Base-by-base conservation (phyloP, 2,329 filamentous ascomycete species). In the Bipolaris zeicola region DNA sequence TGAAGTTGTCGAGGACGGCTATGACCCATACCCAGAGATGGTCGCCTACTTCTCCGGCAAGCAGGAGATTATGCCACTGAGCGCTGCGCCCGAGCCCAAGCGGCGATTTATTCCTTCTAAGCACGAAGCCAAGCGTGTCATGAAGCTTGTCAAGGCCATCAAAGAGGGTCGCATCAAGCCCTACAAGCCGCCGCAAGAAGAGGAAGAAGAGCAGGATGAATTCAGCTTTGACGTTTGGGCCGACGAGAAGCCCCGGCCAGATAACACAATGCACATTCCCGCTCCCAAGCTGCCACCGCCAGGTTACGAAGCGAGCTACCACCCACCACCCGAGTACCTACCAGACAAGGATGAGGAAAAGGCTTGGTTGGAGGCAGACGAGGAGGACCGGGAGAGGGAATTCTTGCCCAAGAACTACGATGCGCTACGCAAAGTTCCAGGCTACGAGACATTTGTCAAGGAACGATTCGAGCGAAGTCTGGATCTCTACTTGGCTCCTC, bases 121-220 rank as follows among this genome's bases (percentile, higher is more conserved):
- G 78, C 92, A 99, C 76, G 95, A 99, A 78, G 90, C 91, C 31
- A 97, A 97, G 81, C 87, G 93, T 55, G 87, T 99, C 49, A 96
- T 97, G 87, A 98, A 99, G 80, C 87, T 99, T 69, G 95, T 98
- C 51, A 92, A 91, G 71, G 95, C 95, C 36, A 99, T 99, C 66
- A 88, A 90, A 63, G 94, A 98, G 77, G 95, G 96, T 34, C 87
- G 92, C 47, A 98, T 99, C 65, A 80, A 96, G 69, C 96, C 96
- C 3, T 96, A 96, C 80, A 92, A 88, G 73, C 86, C 92, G 3
- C 87, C 87, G 0, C 90, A 91, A 66, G 84, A 88, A 60, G 86
- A 93, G 63, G 87, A 91, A 53, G 85, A 90, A 50, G 85, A 89
- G 47, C 87, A 90, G 57, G 87, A 90, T 51, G 82, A 89, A 38